Base-by-base conservation (phyloP, 192 early-diverging fungal species). In the Funneliformis geosporum region DNA sequence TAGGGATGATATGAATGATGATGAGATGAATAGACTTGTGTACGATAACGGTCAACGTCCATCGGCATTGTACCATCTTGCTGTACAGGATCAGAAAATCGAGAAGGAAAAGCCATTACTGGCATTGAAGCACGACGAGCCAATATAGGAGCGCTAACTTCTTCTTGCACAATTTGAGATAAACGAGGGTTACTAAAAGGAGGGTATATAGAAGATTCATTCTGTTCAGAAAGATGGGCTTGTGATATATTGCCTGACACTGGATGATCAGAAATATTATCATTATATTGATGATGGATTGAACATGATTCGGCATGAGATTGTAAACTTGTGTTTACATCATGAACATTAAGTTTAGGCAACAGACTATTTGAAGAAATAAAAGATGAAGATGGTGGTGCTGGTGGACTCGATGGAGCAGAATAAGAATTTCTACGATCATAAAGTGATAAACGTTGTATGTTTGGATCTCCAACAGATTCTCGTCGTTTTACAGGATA, bases 391-490 rank as follows among this genome's bases (percentile, higher is more conserved):
- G 83, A 80, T 9, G 78, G 73, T 18, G 74, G 82, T 25, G 80
- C 55, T 44, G 85, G 83, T n/a, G 83, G 85, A 60, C 82, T 83
- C 4, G 85, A 86, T 7, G 85, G 85, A 1, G 85, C 85, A 46
- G 85, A 86, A 78, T 82, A 84, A 55, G 85, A 86, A 75, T 75
- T 86, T 75, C 85, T 71, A 14, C 78, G 76, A 68, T 79, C 80
- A 70, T 83, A 80, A n/a, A 77, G 61, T 60, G 80, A 70, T 65
- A 73, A 43, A 39, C 72, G 14, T 73, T 76, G 39, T 75, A 76
- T 73, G 38, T 28, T 71, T 55, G 79, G 50, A 47, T 78, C 68
- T 10, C 79, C 59, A 33, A 79, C 65, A 23, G 83, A 83, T 28
- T 80, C 78, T 80, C 80, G 28, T 67, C 82, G 76, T 77, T 78